Evolutionary conservation across 2,329 filamentous ascomycete species (phyloP), one percentile per base, ranked within the genome.

Genomic region (Colletotrichum noveboracense): DNA sequence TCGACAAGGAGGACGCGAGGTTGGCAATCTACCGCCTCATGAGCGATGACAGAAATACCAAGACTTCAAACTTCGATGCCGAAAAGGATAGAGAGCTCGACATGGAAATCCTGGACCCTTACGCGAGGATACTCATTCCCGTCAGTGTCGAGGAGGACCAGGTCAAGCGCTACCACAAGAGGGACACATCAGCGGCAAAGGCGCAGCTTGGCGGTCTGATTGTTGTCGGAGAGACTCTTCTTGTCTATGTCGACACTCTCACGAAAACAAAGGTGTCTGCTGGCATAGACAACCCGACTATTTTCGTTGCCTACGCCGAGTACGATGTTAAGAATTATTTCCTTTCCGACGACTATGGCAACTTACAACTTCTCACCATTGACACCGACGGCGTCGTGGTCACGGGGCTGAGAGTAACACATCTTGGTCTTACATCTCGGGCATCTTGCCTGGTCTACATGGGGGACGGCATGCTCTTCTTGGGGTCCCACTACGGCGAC

Each of bases 401-500:
- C 0, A 91, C 90, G 16, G 91, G 91, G 26, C 94, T 97, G 89
- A 91, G 93, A 70, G 88, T 98, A 24, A 89, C 91, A 66, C 86
- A 89, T 26, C 89, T 98, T 24, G 88, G 87, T 5, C 78, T 82
- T 32, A 96, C 94, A 0, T 95, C 96, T 16, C 91, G 95, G 78
- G 95, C 96, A 12, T 94, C 93, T 8, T 92, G 89, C 16, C 86
- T 99, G 58, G 93, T 98, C 0, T 97, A 97, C 81, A 88, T 98
- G 77, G 93, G 92, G 32, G 87, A 91, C 52, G 91, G 93, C 1
- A 87, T 94, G 62, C 88, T 98, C 14, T 98, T 98, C 82, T 89
- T 99, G 55, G 97, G 95, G 13, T 98, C 96, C 2, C 96, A 98
- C 83, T 94, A 97, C 80, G 96, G 96, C 43, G 95, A 99, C 83